phyloP scores from a whole-genome alignment of 345 rosid genomes.

The sweet orange (Citrus sinensis) region DVS_A1.0 CM039163.1:45782501-45783000 shows the following conservation, averaged over 20 bases:
- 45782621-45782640: not conserved
- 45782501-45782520: not conserved
- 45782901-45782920: not conserved
- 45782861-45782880: conserved; percentile 11
- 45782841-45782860: not conserved
- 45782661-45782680: not conserved
- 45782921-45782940: conserved; percentile 1
- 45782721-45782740: conserved; percentile 6
- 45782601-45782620: not conserved
- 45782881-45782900: not conserved
- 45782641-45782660: not conserved
- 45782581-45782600: not conserved
- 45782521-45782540: too few relatives aligned
- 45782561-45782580: not conserved
- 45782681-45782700: not conserved
- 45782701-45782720: not conserved
- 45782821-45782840: not conserved
- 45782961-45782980: too few relatives aligned
- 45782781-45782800: not conserved
- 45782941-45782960: not conserved
- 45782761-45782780: not conserved
- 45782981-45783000: too few relatives aligned
- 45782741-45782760: not conserved
- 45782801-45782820: not conserved
- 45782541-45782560: not conserved